Conservation (phyloP, 2,329 filamentous ascomycete species). For the Trichophaea hybrida region DNA sequence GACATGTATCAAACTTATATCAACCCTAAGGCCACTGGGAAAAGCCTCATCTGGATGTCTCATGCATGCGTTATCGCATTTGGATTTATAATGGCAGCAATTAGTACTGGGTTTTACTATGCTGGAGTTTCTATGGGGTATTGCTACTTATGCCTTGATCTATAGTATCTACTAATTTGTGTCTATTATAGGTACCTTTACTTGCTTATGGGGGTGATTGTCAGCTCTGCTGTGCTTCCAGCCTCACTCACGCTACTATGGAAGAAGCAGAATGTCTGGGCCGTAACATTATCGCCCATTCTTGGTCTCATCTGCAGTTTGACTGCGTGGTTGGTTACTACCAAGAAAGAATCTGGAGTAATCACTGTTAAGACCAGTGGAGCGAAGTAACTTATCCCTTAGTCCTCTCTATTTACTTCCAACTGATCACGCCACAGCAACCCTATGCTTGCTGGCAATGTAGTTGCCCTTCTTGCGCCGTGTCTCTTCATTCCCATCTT, state of each 20-base stretch:
- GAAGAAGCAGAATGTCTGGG: constrained; percentile 63
- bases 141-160: too few relatives aligned
- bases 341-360: constrained; percentile 51
- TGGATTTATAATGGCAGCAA: constrained; percentile 60
- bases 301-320: constrained; percentile 55
- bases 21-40: constrained; percentile 61
- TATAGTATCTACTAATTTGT: too few relatives aligned
- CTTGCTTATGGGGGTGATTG: constrained; percentile 81
- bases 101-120: constrained; percentile 61
- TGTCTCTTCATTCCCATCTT: constrained; percentile 59
- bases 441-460: constrained; percentile 78
- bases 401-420: background rate
- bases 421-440: constrained; percentile 32
- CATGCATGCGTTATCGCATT: constrained; percentile 62
- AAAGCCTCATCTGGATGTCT: constrained; percentile 63
- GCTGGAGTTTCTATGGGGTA: constrained; percentile 65
- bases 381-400: constrained; percentile 39
- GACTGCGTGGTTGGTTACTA: constrained; percentile 64
- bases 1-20: constrained; percentile 76
- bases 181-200: constrained; percentile 47
- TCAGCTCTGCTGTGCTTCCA: constrained; percentile 70
- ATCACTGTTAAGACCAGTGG: constrained; percentile 64
- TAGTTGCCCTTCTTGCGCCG: constrained; percentile 65
- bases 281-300: constrained; percentile 54
- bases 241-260: constrained; percentile 68